These are phyloP conservation scores for Suhomyces sp. DNA, from an alignment of 805 yeast species.

Conservation along the genomic window DNA sequence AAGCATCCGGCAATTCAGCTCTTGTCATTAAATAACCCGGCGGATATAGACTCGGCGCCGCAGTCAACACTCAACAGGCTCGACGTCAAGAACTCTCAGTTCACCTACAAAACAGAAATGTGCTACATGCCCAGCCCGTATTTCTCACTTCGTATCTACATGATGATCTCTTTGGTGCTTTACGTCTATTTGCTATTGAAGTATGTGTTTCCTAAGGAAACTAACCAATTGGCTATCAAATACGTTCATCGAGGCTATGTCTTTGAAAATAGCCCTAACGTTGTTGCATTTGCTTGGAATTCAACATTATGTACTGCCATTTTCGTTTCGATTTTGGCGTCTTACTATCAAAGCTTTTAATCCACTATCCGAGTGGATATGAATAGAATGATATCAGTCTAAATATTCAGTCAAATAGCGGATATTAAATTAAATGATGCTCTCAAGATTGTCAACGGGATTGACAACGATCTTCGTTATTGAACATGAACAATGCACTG, in stretches of 20 bases:
- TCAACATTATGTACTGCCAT: not conserved
- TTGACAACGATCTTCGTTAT: too few relatives aligned
- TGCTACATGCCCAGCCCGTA: conserved; percentile 60
- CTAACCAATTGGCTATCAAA: not conserved
- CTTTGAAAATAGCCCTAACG: not conserved
- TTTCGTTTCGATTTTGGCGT: not conserved
- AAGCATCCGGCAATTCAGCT: conserved; percentile 82
- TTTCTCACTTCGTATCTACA: conserved; percentile 18
- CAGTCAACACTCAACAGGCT: not conserved
- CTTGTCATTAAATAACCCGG: conserved; percentile 59
- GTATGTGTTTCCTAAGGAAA: conserved; percentile 5
- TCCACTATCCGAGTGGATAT: not conserved
- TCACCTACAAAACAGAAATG: conserved; percentile 41
- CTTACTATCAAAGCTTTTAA: not conserved
- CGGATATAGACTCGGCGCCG: conserved; percentile 10
- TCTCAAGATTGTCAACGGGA: too few relatives aligned
- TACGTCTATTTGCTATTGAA: conserved; percentile 12
- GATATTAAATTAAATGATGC: too few relatives aligned
- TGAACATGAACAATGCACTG: too few relatives aligned
- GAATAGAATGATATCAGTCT: too few relatives aligned
- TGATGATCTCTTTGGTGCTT: conserved; percentile 5
- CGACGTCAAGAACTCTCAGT: not conserved
- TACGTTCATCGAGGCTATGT: not conserved
- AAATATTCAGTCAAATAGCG: too few relatives aligned
- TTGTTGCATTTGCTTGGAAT: not conserved